Conservation (phyloP, 257 asterid species). For the Solanum tacnaense region DNA sequence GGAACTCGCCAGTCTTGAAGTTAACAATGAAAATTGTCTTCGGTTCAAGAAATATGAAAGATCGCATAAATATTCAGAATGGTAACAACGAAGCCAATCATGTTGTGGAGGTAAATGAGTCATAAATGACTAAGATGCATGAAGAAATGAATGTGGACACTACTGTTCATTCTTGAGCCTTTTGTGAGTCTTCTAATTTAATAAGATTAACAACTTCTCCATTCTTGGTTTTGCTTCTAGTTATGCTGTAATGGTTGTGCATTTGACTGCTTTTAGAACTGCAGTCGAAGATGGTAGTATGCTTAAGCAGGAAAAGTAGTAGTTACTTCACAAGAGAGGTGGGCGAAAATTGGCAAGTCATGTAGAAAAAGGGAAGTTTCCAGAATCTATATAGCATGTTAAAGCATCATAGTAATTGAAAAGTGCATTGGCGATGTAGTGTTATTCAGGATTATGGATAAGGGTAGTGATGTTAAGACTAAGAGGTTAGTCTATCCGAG, state of each 20-base stretch:
- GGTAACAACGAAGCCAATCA: conserved; percentile 14
- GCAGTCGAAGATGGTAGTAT: background rate
- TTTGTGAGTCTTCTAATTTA: conserved; percentile 26
- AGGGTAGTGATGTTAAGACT: too few species aligned
- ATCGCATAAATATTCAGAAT: conserved; percentile 6
- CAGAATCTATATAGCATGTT: background rate
- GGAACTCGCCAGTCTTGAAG: conserved; percentile 26
- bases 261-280: conserved; percentile 6
- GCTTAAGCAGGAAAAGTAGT: background rate
- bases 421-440: background rate
- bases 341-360: background rate
- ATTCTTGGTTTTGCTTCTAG: background rate
- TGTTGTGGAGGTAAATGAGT: conserved; percentile 13
- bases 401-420: background rate
- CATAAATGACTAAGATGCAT: background rate
- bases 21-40: conserved; percentile 19
- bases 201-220: conserved; percentile 7
- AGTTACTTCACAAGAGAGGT: background rate
- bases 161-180: conserved; percentile 18
- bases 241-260: conserved; percentile 16
- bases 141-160: conserved; percentile 12
- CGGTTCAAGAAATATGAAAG: conserved; percentile 20
- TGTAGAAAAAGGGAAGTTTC: background rate
- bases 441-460: background rate
- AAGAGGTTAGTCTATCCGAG: too few species aligned